Conservation (phyloP, 2,329 filamentous ascomycete genomes). For the Cercospora sp. region DNA sequence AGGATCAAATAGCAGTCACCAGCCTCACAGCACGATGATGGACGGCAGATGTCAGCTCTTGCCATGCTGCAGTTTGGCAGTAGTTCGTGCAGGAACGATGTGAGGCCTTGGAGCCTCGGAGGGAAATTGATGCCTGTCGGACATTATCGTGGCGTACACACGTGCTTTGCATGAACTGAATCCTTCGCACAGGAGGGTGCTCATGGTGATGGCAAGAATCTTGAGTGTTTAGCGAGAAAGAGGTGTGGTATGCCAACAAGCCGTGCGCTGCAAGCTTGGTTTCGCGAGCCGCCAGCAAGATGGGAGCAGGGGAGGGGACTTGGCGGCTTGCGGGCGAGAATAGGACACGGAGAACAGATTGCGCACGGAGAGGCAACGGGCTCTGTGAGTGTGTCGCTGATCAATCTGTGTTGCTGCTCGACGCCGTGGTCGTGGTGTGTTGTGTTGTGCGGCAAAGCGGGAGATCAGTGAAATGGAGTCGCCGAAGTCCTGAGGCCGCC, state of each 20-base stretch:
- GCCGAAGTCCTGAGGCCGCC: not conserved
- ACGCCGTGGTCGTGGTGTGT: not conserved
- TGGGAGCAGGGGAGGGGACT: not conserved
- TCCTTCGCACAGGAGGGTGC: not conserved
- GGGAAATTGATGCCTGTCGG: not conserved
- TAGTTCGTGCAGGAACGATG: not conserved
- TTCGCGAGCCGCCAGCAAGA: conserved; percentile 9
- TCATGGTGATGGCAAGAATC: not conserved
- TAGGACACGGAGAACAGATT: not conserved
- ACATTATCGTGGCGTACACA: not conserved
- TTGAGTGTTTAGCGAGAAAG: not conserved
- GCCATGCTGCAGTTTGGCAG: not conserved
- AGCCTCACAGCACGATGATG: not conserved
- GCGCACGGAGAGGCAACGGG: not conserved
- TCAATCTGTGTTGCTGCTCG: not conserved
- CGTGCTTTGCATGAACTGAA: not conserved
- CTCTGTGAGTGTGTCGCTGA: not conserved
- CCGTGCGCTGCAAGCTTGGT: conserved; percentile 8
- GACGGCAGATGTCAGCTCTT: not conserved
- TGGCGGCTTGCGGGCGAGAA: not conserved
- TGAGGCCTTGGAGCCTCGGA: not conserved
- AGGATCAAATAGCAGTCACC: conserved; percentile 8
- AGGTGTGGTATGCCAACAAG: conserved; percentile 10
- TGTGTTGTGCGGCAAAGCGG: not conserved
- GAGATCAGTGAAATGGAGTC: not conserved